Evolutionary conservation across 139 green algal species (phyloP).

Genomic region (Chlamydomonas eustigma): DNA sequence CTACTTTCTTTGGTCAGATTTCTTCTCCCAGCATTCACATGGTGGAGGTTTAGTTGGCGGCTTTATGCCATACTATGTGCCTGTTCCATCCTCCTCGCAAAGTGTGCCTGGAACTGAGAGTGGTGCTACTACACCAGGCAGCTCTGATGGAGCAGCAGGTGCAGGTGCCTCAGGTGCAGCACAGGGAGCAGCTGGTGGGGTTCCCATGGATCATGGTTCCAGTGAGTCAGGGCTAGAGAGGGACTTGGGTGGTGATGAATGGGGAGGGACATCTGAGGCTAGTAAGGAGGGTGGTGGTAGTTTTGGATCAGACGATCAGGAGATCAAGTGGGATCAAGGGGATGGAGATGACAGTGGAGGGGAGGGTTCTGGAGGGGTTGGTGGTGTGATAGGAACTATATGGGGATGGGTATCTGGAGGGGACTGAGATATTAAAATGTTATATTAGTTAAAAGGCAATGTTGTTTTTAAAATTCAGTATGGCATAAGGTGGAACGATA

Average conservation of each 20-base stretch:
- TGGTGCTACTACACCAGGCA: not conserved
- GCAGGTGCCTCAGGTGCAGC: not conserved
- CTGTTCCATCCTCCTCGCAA: not conserved
- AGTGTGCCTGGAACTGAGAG: not conserved
- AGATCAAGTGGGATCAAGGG: constrained; percentile 11
- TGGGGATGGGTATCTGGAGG: constrained; percentile 9
- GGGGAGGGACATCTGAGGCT: not conserved
- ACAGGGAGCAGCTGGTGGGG: not conserved
- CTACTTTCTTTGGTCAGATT: not conserved
- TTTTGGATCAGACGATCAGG: not conserved
- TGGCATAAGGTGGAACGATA: no score
- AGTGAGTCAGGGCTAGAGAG: not conserved
- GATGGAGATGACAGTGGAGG: not conserved
- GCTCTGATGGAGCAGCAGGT: not conserved
- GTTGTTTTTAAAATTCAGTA: no score
- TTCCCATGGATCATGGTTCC: not conserved
- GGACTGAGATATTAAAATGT: no score
- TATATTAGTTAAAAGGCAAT: no score
- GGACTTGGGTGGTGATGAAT: not conserved
- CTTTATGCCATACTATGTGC: not conserved
- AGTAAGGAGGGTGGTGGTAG: not conserved
- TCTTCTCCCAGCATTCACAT: constrained; percentile 17
- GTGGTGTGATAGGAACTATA: not conserved
- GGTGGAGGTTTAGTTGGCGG: not conserved
- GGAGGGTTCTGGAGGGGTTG: not conserved